Conservation (phyloP, 306 rosid species). For the Cucurbita ficifolia region DNA sequence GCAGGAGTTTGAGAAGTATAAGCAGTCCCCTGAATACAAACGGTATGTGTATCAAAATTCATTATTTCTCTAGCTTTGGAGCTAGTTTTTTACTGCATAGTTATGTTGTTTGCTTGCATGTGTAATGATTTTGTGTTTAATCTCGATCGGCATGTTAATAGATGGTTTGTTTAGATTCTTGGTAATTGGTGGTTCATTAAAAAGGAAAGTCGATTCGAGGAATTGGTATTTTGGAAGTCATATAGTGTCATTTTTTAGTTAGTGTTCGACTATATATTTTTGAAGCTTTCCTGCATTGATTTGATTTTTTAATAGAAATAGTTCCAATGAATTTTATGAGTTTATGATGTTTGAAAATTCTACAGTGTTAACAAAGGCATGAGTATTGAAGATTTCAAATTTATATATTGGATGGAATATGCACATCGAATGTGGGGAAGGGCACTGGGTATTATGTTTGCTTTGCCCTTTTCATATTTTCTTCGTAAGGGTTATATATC, state of each 20-base stretch:
- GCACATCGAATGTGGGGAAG: slow-evolving; percentile 99
- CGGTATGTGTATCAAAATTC: slow-evolving; percentile 26
- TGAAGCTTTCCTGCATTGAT: not conserved
- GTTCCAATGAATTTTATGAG: not conserved
- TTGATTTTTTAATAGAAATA: not conserved
- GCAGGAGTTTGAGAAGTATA: slow-evolving; percentile 64
- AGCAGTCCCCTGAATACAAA: slow-evolving; percentile 72
- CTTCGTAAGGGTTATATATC: slow-evolving; percentile 78
- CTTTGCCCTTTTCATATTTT: slow-evolving; percentile 84
- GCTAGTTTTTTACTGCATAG: not conserved
- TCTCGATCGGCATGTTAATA: not conserved
- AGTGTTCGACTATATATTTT: not conserved
- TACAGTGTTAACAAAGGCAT: slow-evolving; percentile 32
- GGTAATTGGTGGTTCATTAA: not conserved
- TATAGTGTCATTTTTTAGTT: not conserved
- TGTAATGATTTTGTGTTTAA: not conserved
- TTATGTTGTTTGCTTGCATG: not conserved
- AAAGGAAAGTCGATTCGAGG: not conserved
- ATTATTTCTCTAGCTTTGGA: not conserved
- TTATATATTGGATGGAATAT: slow-evolving; percentile 53
- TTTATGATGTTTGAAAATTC: not conserved
- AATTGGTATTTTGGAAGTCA: not conserved
- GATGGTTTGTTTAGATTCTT: not conserved
- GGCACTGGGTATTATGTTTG: slow-evolving; percentile 66
- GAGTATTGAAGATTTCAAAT: slow-evolving; percentile 32